Conservation (phyloP, 1,284 basidiomycete genomes). For the Butyriboletus appendiculatus region DNA sequence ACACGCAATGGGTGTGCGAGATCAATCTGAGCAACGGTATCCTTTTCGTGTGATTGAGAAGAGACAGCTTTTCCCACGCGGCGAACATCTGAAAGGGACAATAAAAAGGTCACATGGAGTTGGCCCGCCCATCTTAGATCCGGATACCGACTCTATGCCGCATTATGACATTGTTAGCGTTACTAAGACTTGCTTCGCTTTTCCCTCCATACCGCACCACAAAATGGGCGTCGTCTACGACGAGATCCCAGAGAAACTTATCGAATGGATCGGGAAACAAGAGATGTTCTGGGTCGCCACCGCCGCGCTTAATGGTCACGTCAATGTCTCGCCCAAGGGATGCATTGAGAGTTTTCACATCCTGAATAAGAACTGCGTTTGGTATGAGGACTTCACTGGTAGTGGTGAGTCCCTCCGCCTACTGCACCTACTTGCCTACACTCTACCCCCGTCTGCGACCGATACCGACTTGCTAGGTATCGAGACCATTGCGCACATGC, state of each 20-base stretch:
- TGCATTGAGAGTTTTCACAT: slow-evolving; percentile 46
- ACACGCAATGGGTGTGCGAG: too few relatives aligned
- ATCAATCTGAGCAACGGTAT: too few relatives aligned
- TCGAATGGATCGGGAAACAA: slow-evolving; percentile 53
- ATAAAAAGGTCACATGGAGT: too few relatives aligned
- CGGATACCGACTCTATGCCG: too few relatives aligned
- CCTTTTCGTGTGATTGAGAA: too few relatives aligned
- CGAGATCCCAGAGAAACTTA: slow-evolving; percentile 45
- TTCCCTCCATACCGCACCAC: not conserved
- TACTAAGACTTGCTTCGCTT: too few relatives aligned
- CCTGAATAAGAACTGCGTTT: slow-evolving; percentile 47
- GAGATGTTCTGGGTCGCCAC: slow-evolving; percentile 62
- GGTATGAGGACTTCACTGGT: slow-evolving; percentile 63
- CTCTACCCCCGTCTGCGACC: not conserved
- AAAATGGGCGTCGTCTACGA: slow-evolving; percentile 40
- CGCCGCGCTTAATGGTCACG: slow-evolving; percentile 54
- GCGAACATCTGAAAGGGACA: too few relatives aligned
- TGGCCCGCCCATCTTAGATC: too few relatives aligned
- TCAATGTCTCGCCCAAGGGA: slow-evolving; percentile 57
- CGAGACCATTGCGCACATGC: slow-evolving; percentile 60
- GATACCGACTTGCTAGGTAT: slow-evolving; percentile 38
- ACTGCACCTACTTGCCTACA: not conserved
- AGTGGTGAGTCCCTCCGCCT: slow-evolving; percentile 42
- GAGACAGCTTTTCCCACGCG: too few relatives aligned
- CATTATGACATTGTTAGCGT: too few relatives aligned